Percentiles rank a stretch among this genome's conserved stretches.
Evolutionary conservation across 768 basidiomycete species (phyloP).

Genomic region (Coprinopsis cinerea): DNA sequence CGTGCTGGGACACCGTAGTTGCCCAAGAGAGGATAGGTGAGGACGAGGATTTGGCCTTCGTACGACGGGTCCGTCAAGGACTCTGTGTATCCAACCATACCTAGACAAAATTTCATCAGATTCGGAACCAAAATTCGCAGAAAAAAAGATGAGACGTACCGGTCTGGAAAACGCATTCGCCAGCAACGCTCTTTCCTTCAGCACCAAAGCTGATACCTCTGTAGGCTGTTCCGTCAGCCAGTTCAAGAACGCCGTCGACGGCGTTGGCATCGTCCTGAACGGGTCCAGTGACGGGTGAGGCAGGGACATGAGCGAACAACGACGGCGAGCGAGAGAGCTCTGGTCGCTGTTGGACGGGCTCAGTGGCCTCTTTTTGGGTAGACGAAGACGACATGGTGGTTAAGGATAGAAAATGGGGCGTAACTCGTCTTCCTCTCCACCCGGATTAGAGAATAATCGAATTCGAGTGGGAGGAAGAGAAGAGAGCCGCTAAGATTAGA

Average conservation of each 20-base stretch:
- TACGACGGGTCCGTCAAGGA: slow-evolving; percentile 98
- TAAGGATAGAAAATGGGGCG: slow-evolving; percentile 5
- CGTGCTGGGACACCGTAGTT: slow-evolving; percentile 95
- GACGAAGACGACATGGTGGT: background rate
- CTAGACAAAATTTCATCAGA: slow-evolving; percentile 36
- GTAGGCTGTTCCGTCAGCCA: slow-evolving; percentile 84
- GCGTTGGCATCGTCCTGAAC: slow-evolving; percentile 23
- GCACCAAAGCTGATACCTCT: slow-evolving; percentile 93
- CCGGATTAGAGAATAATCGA: slow-evolving; percentile 29
- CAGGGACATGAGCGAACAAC: slow-evolving; percentile 25
- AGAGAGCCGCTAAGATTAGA: slow-evolving; percentile 30
- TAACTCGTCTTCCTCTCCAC: slow-evolving; percentile 41
- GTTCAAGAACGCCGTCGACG: slow-evolving; percentile 73
- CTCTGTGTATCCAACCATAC: slow-evolving; percentile 99
- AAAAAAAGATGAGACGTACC: slow-evolving; percentile 40
- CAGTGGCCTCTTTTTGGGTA: background rate
- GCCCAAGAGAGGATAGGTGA: slow-evolving; percentile 95
- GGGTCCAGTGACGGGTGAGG: slow-evolving; percentile 32
- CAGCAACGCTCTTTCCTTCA: slow-evolving; percentile 82
- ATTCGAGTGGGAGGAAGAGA: slow-evolving; percentile 46
- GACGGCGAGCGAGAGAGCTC: slow-evolving; percentile 19
- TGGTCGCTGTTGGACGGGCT: background rate
- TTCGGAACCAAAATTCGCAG: background rate
- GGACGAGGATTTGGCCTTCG: slow-evolving; percentile 93
- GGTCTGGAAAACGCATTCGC: slow-evolving; percentile 99